Conservation (phyloP, 2,329 filamentous ascomycete genomes). For the Trichoderma atroviride region DNA sequence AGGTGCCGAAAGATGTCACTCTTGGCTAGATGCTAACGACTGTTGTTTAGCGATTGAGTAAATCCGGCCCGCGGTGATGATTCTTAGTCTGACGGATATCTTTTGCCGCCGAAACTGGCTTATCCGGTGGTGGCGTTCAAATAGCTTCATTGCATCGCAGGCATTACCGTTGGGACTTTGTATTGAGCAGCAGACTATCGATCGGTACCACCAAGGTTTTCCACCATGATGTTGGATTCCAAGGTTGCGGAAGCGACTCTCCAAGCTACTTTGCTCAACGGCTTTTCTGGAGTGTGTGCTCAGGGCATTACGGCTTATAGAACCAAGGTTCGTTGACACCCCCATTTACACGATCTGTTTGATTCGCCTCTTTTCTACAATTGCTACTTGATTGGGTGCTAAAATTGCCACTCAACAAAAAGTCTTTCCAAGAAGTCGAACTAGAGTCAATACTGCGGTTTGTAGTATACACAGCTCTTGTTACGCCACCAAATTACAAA, state of each 20-base stretch:
- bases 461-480: constrained; percentile 22
- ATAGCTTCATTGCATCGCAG: constrained; percentile 19
- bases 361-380: neutral
- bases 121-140: constrained; percentile 24
- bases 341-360: neutral
- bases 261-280: constrained; percentile 22
- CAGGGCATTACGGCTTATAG: constrained; percentile 22
- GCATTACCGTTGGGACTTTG: neutral
- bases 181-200: neutral
- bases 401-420: neutral
- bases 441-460: constrained; percentile 15
- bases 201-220: neutral
- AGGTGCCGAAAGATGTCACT: neutral
- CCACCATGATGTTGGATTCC: constrained; percentile 19
- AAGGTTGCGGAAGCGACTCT: constrained; percentile 21
- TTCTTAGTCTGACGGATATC: constrained; percentile 20
- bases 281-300: constrained; percentile 15
- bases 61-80: constrained; percentile 7
- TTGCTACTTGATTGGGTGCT: neutral
- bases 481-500: constrained; percentile 24
- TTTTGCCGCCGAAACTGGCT: constrained; percentile 3
- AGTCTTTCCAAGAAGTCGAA: constrained; percentile 20
- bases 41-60: neutral
- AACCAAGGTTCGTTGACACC: constrained; percentile 1
- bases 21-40: neutral